phyloP scores from a whole-genome alignment of 2,329 filamentous ascomycete species.

The Neofusicoccum parvum region DNA sequence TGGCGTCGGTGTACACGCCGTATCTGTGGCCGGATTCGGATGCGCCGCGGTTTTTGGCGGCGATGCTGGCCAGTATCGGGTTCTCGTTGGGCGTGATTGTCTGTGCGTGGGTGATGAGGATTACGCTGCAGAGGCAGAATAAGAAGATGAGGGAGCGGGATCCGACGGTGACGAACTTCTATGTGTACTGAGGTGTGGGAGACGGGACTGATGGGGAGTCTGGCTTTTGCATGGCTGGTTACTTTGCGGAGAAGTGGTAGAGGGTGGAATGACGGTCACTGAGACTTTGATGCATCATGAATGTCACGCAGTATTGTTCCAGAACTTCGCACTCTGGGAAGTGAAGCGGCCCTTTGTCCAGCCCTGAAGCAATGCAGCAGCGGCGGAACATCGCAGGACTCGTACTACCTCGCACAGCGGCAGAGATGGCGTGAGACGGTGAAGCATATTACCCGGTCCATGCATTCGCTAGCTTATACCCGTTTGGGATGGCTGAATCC shows the following conservation, averaged over 20 bases:
- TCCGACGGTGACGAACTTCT: background rate
- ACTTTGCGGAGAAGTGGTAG: background rate
- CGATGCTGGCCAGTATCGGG: constrained; percentile 34
- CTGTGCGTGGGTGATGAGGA: constrained; percentile 36
- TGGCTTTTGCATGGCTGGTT: background rate
- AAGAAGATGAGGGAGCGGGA: constrained; percentile 31
- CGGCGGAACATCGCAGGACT: too few species aligned
- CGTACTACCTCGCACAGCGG: too few species aligned
- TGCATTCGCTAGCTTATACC: background rate
- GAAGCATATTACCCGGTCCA: background rate
- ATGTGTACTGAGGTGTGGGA: background rate
- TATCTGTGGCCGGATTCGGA: constrained; percentile 39
- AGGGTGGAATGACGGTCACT: too few species aligned
- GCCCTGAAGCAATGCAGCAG: too few species aligned
- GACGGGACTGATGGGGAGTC: background rate
- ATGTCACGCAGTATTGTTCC: background rate
- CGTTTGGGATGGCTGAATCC: background rate
- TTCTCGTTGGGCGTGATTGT: constrained; percentile 35
- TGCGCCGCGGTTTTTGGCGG: constrained; percentile 33
- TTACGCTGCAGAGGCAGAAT: constrained; percentile 35
- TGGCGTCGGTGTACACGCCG: constrained; percentile 41
- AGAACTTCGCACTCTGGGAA: background rate
- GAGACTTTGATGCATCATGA: too few species aligned
- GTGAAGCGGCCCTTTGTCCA: too few species aligned
- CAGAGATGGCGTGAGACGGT: background rate